Conservation (phyloP, 1,284 basidiomycete species). For the Rhodotorula mucilaginosa region DNA sequence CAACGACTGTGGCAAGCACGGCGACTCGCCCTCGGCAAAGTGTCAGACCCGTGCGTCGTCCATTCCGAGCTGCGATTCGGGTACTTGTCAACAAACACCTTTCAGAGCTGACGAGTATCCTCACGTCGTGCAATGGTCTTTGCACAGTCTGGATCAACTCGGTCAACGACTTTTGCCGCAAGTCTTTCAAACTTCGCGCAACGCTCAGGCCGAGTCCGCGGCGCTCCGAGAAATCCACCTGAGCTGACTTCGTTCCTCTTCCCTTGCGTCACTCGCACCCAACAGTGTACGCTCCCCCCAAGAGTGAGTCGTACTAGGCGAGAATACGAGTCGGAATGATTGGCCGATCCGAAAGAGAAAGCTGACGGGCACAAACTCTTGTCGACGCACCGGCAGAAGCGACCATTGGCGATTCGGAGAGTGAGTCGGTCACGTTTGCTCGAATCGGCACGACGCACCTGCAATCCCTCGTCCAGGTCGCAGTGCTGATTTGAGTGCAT, state of each 20-base stretch:
- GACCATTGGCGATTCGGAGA: constrained; percentile 65
- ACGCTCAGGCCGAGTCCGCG: background rate
- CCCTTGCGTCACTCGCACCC: too few relatives aligned
- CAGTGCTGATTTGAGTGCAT: too few relatives aligned
- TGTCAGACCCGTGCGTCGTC: constrained; percentile 25
- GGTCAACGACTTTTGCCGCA: constrained; percentile 32
- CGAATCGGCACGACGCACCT: too few relatives aligned
- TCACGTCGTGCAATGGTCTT: background rate
- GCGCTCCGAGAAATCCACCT: background rate
- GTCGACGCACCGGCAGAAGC: constrained; percentile 39
- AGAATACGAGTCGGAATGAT: too few relatives aligned
- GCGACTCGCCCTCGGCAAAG: constrained; percentile 17
- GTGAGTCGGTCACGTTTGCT: constrained; percentile 27
- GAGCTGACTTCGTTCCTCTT: background rate
- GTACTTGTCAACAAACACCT: background rate
- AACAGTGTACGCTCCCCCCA: constrained; percentile 14
- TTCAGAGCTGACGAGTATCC: too few relatives aligned
- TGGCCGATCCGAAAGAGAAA: too few relatives aligned
- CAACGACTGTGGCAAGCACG: constrained; percentile 32
- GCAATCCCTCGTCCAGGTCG: too few relatives aligned
- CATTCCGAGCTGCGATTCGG: background rate
- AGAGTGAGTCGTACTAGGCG: background rate
- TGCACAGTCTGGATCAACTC: constrained; percentile 20
- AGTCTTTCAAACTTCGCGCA: background rate
- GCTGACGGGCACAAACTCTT: background rate